These are phyloP conservation scores for Nyssa sinensis DNA, from an alignment of 148 eudicot species.

Conservation along the genomic window DNA sequence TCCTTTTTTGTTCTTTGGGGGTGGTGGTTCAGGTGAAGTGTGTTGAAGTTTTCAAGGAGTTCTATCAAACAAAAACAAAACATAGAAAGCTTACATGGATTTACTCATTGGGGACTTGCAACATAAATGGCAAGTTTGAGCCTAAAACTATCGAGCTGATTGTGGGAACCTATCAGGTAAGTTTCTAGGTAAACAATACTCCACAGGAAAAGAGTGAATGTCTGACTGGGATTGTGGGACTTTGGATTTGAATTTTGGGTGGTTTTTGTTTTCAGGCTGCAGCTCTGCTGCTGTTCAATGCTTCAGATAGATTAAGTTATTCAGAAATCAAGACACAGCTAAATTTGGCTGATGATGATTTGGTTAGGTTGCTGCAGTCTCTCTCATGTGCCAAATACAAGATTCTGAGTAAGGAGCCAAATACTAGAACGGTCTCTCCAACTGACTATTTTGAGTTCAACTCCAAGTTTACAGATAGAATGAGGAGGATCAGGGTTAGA, in stretches of 20 bases:
- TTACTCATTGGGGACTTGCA: conserved; percentile 47
- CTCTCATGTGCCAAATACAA: conserved; percentile 47
- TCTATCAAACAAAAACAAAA: conserved; percentile 39
- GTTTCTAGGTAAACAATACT: neutral
- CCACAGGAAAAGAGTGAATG: no score
- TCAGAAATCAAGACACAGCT: conserved; percentile 36
- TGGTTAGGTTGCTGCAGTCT: conserved; percentile 37
- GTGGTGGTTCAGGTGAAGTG: conserved; percentile 35
- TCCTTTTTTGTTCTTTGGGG: no score
- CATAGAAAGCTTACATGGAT: conserved; percentile 50
- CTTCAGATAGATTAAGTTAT: conserved; percentile 40
- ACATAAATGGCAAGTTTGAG: conserved; percentile 41
- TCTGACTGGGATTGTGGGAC: neutral
- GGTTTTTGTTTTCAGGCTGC: conserved; percentile 35
- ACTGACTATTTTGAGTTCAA: conserved; percentile 40
- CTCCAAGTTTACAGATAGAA: conserved; percentile 38
- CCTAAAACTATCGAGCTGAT: conserved; percentile 39
- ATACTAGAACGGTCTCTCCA: conserved; percentile 24
- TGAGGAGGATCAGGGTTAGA: conserved; percentile 45
- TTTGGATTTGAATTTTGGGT: neutral
- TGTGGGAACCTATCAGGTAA: conserved; percentile 46
- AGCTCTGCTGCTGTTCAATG: conserved; percentile 41
- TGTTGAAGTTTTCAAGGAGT: conserved; percentile 44
- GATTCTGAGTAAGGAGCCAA: conserved; percentile 38
- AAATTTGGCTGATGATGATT: conserved; percentile 47